Conservation (phyloP, 2,329 filamentous ascomycete genomes). For the Acephala macrosclerotiorum region DNA sequence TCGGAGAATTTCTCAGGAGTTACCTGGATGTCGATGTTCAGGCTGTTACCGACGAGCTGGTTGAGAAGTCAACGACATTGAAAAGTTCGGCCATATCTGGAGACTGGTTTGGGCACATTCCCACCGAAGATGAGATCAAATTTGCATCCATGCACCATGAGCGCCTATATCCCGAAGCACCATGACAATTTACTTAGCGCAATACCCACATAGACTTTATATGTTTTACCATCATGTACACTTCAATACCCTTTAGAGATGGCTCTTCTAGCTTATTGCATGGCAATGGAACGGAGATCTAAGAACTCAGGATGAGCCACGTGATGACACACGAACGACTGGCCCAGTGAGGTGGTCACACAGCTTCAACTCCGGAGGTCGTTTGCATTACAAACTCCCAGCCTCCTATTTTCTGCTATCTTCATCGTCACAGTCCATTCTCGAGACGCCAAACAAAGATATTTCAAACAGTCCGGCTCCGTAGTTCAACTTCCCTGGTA, state of each 20-base stretch:
- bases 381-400: constrained; percentile 4
- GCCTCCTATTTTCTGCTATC: background rate
- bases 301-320: background rate
- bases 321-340: background rate
- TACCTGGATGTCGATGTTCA: constrained; percentile 85
- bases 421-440: background rate
- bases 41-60: constrained; percentile 76
- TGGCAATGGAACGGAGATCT: background rate
- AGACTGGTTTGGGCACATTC: constrained; percentile 37
- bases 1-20: constrained; percentile 80
- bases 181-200: background rate
- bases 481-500: background rate
- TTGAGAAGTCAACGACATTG: constrained; percentile 34
- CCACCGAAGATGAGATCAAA: constrained; percentile 35
- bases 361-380: background rate
- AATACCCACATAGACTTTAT: constrained; percentile 1
- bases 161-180: constrained; percentile 7
- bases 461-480: background rate
- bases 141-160: constrained; percentile 24
- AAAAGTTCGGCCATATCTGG: constrained; percentile 15
- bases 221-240: background rate
- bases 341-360: background rate
- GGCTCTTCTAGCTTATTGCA: background rate
- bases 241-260: background rate
- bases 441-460: background rate